Evolutionary conservation across 23 red algal species (phyloP).

Genomic region (Gracilaria caudata): DNA sequence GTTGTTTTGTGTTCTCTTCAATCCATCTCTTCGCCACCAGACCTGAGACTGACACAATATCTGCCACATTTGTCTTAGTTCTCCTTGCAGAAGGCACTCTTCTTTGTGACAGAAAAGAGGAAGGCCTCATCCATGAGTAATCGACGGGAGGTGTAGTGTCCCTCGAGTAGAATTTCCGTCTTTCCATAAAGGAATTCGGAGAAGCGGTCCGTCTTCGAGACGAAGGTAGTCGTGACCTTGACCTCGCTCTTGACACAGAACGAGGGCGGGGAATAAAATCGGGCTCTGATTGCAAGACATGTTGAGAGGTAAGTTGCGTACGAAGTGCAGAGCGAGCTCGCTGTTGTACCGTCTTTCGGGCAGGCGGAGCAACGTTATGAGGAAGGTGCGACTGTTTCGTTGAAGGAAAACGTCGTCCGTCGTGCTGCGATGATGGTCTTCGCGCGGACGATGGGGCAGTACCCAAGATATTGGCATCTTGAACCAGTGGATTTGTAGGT

Average conservation of each 20-base stretch:
- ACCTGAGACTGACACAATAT: slow-evolving; percentile 55
- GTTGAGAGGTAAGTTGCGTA: neutral
- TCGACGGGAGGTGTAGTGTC: neutral
- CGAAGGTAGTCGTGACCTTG: neutral
- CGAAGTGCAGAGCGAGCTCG: slow-evolving; percentile 4
- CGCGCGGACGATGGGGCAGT: neutral
- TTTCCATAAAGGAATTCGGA: neutral
- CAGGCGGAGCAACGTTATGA: slow-evolving; percentile 17
- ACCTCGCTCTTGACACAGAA: slow-evolving; percentile 5
- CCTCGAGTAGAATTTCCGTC: neutral
- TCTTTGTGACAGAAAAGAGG: neutral
- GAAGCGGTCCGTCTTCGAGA: slow-evolving; percentile 9
- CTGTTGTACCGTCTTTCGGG: slow-evolving; percentile 15
- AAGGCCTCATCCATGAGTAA: neutral
- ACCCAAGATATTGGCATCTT: neutral
- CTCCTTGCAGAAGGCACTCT: neutral
- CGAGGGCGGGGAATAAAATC: slow-evolving; percentile 28
- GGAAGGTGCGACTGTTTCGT: neutral
- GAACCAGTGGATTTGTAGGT: neutral
- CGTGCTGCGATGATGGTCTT: neutral
- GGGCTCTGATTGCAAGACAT: slow-evolving; percentile 29
- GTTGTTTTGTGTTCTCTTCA: slow-evolving; percentile 26
- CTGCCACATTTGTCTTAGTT: slow-evolving; percentile 25
- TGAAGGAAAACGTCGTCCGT: neutral
- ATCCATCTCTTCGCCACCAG: slow-evolving; percentile 47